Percentiles rank a stretch among this genome's conserved stretches.
Conservation (phyloP, 768 basidiomycete species). For the Wakefieldia striispora region DNA sequence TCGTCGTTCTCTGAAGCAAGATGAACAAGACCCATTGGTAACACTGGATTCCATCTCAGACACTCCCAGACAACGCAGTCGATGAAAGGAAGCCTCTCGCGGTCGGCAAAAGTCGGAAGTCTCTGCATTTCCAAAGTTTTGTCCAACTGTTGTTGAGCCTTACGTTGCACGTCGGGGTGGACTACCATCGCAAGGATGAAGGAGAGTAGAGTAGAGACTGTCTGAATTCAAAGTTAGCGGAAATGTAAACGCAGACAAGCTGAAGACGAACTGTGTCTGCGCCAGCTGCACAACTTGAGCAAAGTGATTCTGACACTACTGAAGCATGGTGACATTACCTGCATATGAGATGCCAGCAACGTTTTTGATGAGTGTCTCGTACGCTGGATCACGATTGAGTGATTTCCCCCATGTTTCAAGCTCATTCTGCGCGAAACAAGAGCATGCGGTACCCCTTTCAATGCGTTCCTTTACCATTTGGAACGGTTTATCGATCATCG, state of each 20-base stretch:
- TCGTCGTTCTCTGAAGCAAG: slow-evolving; percentile 40
- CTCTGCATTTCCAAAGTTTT: slow-evolving; percentile 41
- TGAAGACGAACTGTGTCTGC: slow-evolving; percentile 24
- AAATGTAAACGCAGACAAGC: slow-evolving; percentile 25
- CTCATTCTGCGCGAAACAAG: slow-evolving; percentile 48
- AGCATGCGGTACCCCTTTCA: slow-evolving; percentile 31
- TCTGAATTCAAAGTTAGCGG: slow-evolving; percentile 35
- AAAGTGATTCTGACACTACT: not conserved
- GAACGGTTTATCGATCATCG: slow-evolving; percentile 35
- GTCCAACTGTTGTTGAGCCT: slow-evolving; percentile 54
- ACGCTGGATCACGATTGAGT: slow-evolving; percentile 23
- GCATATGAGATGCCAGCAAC: slow-evolving; percentile 50
- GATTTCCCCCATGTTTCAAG: slow-evolving; percentile 32
- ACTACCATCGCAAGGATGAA: slow-evolving; percentile 56
- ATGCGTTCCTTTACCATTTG: slow-evolving; percentile 47
- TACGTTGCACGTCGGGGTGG: slow-evolving; percentile 47
- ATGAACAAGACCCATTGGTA: slow-evolving; percentile 22
- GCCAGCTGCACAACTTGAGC: slow-evolving; percentile 18
- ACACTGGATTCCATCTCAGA: slow-evolving; percentile 44
- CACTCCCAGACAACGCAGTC: slow-evolving; percentile 34
- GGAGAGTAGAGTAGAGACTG: slow-evolving; percentile 45
- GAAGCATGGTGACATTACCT: slow-evolving; percentile 28
- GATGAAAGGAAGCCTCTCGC: slow-evolving; percentile 43
- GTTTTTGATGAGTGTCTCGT: slow-evolving; percentile 49
- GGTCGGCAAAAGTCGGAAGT: slow-evolving; percentile 42